These are phyloP conservation scores for Arachis monticola DNA, from an alignment of 331 rosid species.

Conservation along the genomic window DNA sequence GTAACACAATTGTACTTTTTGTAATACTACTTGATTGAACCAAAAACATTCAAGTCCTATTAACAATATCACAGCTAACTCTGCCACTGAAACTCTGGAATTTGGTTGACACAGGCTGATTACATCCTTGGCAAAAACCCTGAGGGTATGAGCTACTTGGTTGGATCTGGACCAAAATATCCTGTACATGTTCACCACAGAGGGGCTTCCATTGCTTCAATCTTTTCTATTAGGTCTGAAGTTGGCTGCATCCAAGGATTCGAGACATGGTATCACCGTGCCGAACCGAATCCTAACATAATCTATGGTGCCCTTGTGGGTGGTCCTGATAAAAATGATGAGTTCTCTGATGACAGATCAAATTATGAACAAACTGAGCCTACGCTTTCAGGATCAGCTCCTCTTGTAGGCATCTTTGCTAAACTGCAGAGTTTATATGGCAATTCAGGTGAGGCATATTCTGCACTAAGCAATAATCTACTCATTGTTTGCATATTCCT, in stretches of 20 bases:
- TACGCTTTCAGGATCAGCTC: constrained; percentile 72
- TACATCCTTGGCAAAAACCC: constrained; percentile 53
- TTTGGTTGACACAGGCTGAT: constrained; percentile 42
- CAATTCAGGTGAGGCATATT: constrained; percentile 41
- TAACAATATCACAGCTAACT: no score
- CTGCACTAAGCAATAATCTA: neutral
- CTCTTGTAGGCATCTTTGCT: constrained; percentile 79
- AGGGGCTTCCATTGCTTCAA: constrained; percentile 51
- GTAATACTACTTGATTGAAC: no score
- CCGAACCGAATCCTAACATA: constrained; percentile 65
- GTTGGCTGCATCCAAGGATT: constrained; percentile 80
- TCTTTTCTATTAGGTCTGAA: constrained; percentile 38
- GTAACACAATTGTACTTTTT: no score
- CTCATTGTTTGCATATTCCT: constrained; percentile 21
- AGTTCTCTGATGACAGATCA: constrained; percentile 67
- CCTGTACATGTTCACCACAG: constrained; percentile 49
- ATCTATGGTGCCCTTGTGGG: constrained; percentile 79
- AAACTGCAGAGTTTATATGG: constrained; percentile 71
- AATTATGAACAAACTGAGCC: constrained; percentile 87
- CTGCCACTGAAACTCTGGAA: neutral
- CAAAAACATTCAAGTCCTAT: no score
- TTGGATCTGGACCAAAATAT: constrained; percentile 49
- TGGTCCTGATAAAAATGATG: constrained; percentile 71
- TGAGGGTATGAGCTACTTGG: constrained; percentile 40
- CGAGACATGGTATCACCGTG: constrained; percentile 67